Conservation (phyloP, 2,329 filamentous ascomycete genomes). For the Mycocentrospora acerina region DNA sequence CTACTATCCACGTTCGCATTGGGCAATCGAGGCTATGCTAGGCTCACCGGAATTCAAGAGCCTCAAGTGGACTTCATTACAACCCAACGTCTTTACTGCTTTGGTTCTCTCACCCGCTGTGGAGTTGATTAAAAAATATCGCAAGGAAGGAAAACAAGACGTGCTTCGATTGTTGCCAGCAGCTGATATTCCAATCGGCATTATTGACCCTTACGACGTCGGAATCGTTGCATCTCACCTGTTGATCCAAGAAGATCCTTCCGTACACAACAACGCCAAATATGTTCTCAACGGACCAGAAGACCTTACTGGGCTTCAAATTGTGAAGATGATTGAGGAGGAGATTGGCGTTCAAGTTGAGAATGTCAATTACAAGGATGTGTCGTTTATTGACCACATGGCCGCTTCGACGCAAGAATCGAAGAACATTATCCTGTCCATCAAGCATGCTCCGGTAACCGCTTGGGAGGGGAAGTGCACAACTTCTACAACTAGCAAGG, state of each 20-base stretch:
- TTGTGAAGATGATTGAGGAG: conserved; percentile 17
- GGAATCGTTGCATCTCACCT: conserved; percentile 15
- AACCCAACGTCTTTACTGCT: conserved; percentile 13
- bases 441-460: conserved; percentile 6
- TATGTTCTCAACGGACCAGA: conserved; percentile 18
- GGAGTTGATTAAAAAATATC: conserved; percentile 7
- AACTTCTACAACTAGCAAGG: conserved; percentile 15
- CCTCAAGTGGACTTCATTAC: conserved; percentile 16
- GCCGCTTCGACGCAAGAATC: conserved; percentile 7
- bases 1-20: conserved; percentile 19
- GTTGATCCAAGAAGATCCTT: conserved; percentile 8
- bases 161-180: conserved; percentile 3
- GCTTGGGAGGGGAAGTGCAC: conserved; percentile 11
- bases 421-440: conserved; percentile 12
- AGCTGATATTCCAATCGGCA: conserved; percentile 5
- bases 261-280: conserved; percentile 12
- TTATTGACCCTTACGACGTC: conserved; percentile 19
- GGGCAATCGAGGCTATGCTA: conserved; percentile 18
- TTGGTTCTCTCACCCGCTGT: conserved; percentile 4
- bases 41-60: conserved; percentile 5
- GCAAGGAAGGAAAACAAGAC: conserved; percentile 6
- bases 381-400: conserved; percentile 11
- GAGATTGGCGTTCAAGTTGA: conserved; percentile 12
- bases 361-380: conserved; percentile 12
- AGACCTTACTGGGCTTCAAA: conserved; percentile 12